These are phyloP conservation scores for Wickerhamiella siamensis DNA, from an alignment of 805 yeast genomes.

Conservation along the genomic window DNA sequence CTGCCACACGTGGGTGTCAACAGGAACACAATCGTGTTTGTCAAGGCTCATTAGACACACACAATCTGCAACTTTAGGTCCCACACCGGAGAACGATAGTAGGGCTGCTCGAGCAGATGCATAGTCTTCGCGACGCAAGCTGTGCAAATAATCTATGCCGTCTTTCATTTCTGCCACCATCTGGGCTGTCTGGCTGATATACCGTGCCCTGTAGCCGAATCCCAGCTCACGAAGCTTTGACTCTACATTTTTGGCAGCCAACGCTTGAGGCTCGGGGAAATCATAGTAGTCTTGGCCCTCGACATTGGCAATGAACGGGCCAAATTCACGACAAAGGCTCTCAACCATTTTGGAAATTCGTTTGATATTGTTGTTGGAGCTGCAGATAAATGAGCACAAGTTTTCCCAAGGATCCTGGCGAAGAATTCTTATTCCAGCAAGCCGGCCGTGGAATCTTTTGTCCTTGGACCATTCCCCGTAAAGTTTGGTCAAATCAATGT, in stretches of 20 bases:
- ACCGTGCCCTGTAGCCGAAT: constrained; percentile 89
- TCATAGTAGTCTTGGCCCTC: constrained; percentile 47
- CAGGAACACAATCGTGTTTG: constrained; percentile 78
- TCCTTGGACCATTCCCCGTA: constrained; percentile 46
- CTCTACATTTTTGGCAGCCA: constrained; percentile 34
- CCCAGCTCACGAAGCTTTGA: constrained; percentile 30
- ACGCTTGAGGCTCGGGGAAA: constrained; percentile 54
- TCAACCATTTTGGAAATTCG: constrained; percentile 89
- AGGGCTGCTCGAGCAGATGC: constrained; percentile 44
- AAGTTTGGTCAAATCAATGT: constrained; percentile 38
- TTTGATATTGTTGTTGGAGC: constrained; percentile 90
- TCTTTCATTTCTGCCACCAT: constrained; percentile 30
- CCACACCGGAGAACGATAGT: constrained; percentile 68
- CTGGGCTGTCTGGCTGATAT: constrained; percentile 62
- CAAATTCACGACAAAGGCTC: constrained; percentile 54
- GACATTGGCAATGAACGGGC: constrained; percentile 39
- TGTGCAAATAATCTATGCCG: constrained; percentile 27
- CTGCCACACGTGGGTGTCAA: constrained; percentile 89
- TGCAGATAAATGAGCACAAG: constrained; percentile 76
- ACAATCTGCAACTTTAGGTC: constrained; percentile 97
- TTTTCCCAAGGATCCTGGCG: constrained; percentile 98
- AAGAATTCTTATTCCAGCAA: constrained; percentile 66
- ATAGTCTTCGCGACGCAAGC: constrained; percentile 34
- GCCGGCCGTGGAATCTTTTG: constrained; percentile 30
- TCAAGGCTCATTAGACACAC: constrained; percentile 84